A percentile compares a stretch with the other conserved stretches of the same genome.
These are phyloP conservation scores for Phytopythium sindhum DNA, from an alignment of 352 stramenopile genomes.

Conservation along the genomic window DNA sequence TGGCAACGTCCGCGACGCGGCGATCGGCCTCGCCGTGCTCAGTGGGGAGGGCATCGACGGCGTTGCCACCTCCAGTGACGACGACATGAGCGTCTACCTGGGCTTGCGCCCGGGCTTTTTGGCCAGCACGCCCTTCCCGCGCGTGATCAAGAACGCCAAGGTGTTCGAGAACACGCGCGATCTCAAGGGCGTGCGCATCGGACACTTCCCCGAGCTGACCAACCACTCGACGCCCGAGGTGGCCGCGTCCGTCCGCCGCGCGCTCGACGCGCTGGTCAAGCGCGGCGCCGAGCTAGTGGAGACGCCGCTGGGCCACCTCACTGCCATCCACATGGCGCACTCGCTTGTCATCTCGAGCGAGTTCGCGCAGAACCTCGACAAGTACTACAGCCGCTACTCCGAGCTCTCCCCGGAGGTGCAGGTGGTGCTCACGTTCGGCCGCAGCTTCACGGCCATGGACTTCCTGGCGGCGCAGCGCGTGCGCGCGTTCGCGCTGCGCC, in stretches of 20 bases:
- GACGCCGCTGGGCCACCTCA: slow-evolving; percentile 73
- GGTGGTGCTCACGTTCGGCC: slow-evolving; percentile 67
- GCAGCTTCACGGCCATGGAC: slow-evolving; percentile 68
- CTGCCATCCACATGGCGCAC: slow-evolving; percentile 78
- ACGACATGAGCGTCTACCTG: slow-evolving; percentile 9
- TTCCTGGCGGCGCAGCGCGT: slow-evolving; percentile 84
- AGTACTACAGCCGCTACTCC: slow-evolving; percentile 52
- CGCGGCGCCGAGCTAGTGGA: slow-evolving; percentile 73
- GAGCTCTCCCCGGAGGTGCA: slow-evolving; percentile 71
- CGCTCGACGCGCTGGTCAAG: slow-evolving; percentile 45
- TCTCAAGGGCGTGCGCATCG: slow-evolving; percentile 67
- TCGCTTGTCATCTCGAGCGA: slow-evolving; percentile 80
- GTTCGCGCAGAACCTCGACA: slow-evolving; percentile 67
- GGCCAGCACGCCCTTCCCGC: slow-evolving; percentile 20
- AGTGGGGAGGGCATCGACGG: slow-evolving; percentile 42
- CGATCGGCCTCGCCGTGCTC: slow-evolving; percentile 84
- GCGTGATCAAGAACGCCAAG: slow-evolving; percentile 34
- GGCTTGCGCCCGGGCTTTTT: not conserved
- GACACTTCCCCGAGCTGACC: slow-evolving; percentile 74
- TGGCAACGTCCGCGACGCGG: slow-evolving; percentile 68
- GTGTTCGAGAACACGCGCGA: slow-evolving; percentile 59
- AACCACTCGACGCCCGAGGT: slow-evolving; percentile 72
- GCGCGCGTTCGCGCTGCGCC: slow-evolving; percentile 72
- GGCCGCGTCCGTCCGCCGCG: slow-evolving; percentile 31
- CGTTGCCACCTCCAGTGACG: not conserved